phyloP scores from a whole-genome alignment of 2,329 filamentous ascomycete species.

The Pseudocercospora eumusae region DNA sequence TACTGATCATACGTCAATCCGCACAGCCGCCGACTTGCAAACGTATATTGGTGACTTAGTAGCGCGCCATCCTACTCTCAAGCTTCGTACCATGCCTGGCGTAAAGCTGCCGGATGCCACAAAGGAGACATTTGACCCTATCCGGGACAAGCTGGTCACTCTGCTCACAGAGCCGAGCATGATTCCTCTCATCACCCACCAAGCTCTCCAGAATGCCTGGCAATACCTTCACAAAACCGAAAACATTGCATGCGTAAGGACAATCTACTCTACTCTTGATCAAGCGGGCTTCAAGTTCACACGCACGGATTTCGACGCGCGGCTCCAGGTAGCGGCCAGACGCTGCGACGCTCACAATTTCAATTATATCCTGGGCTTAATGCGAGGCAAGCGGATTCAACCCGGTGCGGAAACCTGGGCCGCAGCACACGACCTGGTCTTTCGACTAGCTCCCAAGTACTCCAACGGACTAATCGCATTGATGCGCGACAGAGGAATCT shows the following conservation, averaged over 20 bases:
- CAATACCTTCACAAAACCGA: conserved; percentile 28
- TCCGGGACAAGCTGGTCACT: conserved; percentile 19
- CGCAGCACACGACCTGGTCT: conserved; percentile 29
- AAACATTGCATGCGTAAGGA: conserved; percentile 24
- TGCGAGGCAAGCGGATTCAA: conserved; percentile 26
- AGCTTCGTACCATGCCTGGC: not conserved
- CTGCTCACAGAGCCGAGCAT: conserved; percentile 22
- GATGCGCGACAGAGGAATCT: conserved; percentile 33
- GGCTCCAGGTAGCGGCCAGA: conserved; percentile 30
- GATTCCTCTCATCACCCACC: conserved; percentile 20
- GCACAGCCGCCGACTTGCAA: not conserved
- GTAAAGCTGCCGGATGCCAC: not conserved
- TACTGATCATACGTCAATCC: not conserved
- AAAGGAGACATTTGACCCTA: not conserved
- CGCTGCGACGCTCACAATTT: conserved; percentile 35
- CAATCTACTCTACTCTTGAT: conserved; percentile 26
- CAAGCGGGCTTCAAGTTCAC: conserved; percentile 21
- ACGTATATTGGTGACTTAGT: conserved; percentile 25
- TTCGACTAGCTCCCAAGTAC: conserved; percentile 17
- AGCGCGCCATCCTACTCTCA: not conserved
- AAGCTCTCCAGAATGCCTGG: conserved; percentile 28
- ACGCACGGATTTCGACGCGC: conserved; percentile 27
- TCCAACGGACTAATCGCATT: conserved; percentile 18
- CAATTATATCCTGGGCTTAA: conserved; percentile 29
- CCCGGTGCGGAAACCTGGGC: conserved; percentile 33